Evolutionary conservation across 1,139 yeast genomes (phyloP).

Genomic region (Saccharomyces hybrid): DNA sequence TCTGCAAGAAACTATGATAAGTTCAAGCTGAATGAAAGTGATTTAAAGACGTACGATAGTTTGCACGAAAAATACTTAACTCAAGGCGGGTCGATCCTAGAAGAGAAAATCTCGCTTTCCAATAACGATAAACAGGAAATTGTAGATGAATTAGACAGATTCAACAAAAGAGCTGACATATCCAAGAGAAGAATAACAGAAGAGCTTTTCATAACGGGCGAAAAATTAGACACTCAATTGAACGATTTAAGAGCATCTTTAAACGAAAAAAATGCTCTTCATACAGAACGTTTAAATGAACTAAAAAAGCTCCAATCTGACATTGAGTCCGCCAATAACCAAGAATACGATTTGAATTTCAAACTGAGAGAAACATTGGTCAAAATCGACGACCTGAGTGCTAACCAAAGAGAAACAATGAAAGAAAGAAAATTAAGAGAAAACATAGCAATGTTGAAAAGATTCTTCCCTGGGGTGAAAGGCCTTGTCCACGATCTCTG

Average conservation of each 20-base stretch:
- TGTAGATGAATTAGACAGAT: constrained; percentile 35
- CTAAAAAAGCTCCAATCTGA: constrained; percentile 28
- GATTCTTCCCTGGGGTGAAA: constrained; percentile 72
- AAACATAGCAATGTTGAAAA: constrained; percentile 58
- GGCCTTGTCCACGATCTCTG: constrained; percentile 79
- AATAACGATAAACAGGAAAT: constrained; percentile 42
- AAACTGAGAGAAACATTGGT: constrained; percentile 55
- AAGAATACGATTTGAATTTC: constrained; percentile 46
- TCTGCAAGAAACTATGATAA: constrained; percentile 28
- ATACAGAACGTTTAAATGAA: constrained; percentile 37
- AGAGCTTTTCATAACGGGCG: constrained; percentile 33
- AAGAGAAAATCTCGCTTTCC: constrained; percentile 42
- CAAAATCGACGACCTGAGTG: constrained; percentile 62
- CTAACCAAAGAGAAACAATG: constrained; percentile 68
- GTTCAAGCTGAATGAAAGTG: constrained; percentile 42
- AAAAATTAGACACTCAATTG: constrained; percentile 39
- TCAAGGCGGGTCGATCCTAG: constrained; percentile 52
- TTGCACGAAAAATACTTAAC: constrained; percentile 53
- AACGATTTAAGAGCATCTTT: constrained; percentile 36
- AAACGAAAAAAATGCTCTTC: constrained; percentile 40
- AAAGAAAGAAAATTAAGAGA: constrained; percentile 65
- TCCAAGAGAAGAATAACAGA: constrained; percentile 36
- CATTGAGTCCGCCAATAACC: constrained; percentile 34
- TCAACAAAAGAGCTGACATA: constrained; percentile 37
- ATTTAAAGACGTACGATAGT: constrained; percentile 51